Evolutionary conservation across 2,329 filamentous ascomycete species (phyloP), one percentile per base, ranked within the genome.

Genomic region (Neoarthrinium moseri): DNA sequence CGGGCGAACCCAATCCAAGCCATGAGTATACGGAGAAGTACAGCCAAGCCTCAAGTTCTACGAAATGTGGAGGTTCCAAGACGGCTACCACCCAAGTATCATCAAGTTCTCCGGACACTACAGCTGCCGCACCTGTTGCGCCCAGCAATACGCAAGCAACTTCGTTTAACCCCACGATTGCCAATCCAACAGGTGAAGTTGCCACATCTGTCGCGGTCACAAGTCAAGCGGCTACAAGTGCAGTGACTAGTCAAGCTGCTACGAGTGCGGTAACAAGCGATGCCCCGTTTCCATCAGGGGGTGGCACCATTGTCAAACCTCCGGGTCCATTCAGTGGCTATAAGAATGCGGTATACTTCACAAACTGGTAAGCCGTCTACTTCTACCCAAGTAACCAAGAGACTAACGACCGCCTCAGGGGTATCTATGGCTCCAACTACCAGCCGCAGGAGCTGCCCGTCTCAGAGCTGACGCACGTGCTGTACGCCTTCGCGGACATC

Each of bases 381-480:
- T 6, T 15, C 22, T 13, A 27, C n/a, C 35, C 49, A 7, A 8
- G n/a, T 7, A 29, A 29, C 6, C 6, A 27, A 35, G 15, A 21
- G 33, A 17, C 50, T 54, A 23, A 52, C 27, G 43, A 11, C 6
- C n/a, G 21, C 27, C 36, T 33, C 46, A 72, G 69, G 70, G 68
- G 68, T 18, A 64, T 68, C 30, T 66, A 69, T 26, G 62, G 62
- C 17, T 63, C 64, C 45, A 75, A 83, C 47, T 82, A 80, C 57
- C 73, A 84, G 37, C 87, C 87, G 0, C 76, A 86, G 53, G 75
- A 87, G 50, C 71, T 95, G 6, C 84, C 84, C 0, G 80, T 75
- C 0, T 74, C 82, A 5, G 76, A 86, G 42, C 71, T 94, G 26
- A 92, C 87, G 0, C 89, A 92, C 56, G 69, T 94, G 2, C 73